Conservation (phyloP, 441 rosid species). For the Adansonia gregorii region DNA sequence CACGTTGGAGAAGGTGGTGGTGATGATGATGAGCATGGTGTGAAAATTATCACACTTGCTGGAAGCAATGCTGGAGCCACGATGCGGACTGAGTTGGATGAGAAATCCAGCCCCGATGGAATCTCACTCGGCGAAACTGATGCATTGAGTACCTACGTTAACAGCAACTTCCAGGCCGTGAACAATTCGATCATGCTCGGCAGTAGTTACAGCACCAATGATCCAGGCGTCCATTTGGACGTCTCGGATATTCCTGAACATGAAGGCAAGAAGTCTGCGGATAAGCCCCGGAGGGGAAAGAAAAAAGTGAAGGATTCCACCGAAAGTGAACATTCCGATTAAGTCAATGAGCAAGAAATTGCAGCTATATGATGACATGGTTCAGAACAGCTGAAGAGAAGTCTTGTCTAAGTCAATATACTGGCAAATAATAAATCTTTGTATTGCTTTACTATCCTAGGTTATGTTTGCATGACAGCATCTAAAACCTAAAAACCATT, state of each 20-base stretch:
- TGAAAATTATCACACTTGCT: conserved; percentile 70
- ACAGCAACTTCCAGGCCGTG: conserved; percentile 87
- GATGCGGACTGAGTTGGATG: conserved; percentile 61
- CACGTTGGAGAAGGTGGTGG: conserved; percentile 35
- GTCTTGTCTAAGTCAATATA: conserved; percentile 8
- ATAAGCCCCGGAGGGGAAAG: conserved; percentile 40
- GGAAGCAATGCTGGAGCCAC: conserved; percentile 84
- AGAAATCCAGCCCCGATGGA: conserved; percentile 33
- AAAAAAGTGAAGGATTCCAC: conserved; percentile 47
- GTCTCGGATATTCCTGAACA: conserved; percentile 53
- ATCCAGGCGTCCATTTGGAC: conserved; percentile 90
- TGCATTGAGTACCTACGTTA: conserved; percentile 57
- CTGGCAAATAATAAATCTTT: conserved; percentile 11
- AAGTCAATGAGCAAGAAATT: conserved; percentile 20
- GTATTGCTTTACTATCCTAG: neutral
- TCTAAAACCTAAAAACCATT: neutral
- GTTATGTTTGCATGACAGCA: neutral
- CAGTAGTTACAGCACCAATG: conserved; percentile 66
- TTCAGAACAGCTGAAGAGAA: conserved; percentile 7
- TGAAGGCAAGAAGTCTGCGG: conserved; percentile 31
- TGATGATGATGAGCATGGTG: conserved; percentile 47
- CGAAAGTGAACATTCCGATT: conserved; percentile 39
- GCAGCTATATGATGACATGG: neutral
- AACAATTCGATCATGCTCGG: conserved; percentile 87
- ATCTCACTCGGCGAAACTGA: conserved; percentile 42